Base-by-base conservation (phyloP, 305 asterid species). In the Fraxinus platypoda region DNA sequence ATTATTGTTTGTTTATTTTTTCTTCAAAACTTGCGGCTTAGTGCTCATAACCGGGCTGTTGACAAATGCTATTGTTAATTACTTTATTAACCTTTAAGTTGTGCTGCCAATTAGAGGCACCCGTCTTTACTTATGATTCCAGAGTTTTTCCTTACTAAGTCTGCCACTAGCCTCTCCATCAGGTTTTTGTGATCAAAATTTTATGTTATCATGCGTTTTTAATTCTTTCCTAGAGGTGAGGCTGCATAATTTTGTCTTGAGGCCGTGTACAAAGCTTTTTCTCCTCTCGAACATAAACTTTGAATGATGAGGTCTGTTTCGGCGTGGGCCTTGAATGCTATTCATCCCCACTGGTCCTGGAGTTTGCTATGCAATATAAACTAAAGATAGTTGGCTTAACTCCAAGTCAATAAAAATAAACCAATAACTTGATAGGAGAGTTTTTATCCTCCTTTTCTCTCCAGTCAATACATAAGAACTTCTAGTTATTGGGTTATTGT, bases 21-120 rank as follows among this genome's bases (percentile, higher is more conserved):
- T 38, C 80, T 79, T 38, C 54, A 38, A 19, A 49, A 30, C 38
- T 30, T 41, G 49, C 54, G 54, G 82, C 82, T 64, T 28, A 46
- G 76, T 41, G 54, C 59, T 79, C 35, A 23, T 49, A 25, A 76
- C 33, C 6, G 8, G 26, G 34, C 78, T 12, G 4, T 71, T 62
- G 15, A 62, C 75, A 57, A 43, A 46, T 80, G 68, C 33, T 75
- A 68, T 17, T 43, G 75, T 83, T 57, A 26, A 26, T 77, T 85
- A 12, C 80, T 82, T 41, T 37, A 17, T 30, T 46, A 43, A 72
- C 83, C 73, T 46, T 73, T 34, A 72, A 8, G 54, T 37, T 64
- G 84, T 46, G 76, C 41, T 52, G 46, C 15, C 4, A 66, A 76
- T 38, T n/a, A 80, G 33, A 78, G 74, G 59, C 19, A 49, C 75